Percentiles rank a stretch among this genome's conserved stretches.
phyloP scores from a whole-genome alignment of 2,329 filamentous ascomycete species.

The Epichloe glyceriae region DNA sequence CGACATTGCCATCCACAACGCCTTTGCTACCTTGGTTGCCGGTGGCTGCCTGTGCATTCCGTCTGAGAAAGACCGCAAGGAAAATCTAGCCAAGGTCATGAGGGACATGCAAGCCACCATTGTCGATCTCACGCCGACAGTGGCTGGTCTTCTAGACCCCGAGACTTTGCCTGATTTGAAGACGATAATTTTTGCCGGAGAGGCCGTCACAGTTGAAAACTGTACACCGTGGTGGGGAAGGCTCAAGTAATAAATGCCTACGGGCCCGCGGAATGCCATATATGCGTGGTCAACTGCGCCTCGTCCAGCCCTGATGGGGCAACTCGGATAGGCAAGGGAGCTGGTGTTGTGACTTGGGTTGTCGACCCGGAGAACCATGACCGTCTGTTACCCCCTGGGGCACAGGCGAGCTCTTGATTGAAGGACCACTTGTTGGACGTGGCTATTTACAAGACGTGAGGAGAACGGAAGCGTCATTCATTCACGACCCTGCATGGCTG shows the following conservation, averaged over 20 bases:
- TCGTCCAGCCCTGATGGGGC: slow-evolving; percentile 24
- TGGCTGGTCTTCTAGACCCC: neutral
- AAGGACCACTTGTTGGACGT: neutral
- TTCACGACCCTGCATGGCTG: slow-evolving; percentile 42
- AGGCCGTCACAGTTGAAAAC: neutral
- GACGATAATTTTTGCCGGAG: neutral
- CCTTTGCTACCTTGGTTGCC: slow-evolving; percentile 1
- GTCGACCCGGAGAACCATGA: neutral
- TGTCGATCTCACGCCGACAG: neutral
- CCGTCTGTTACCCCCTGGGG: neutral
- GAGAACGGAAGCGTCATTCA: slow-evolving; percentile 46
- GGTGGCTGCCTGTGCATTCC: slow-evolving; percentile 8
- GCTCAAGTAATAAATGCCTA: neutral
- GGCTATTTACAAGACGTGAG: slow-evolving; percentile 8
- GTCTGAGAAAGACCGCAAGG: slow-evolving; percentile 1
- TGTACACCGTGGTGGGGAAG: neutral
- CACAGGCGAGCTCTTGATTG: slow-evolving; percentile 1
- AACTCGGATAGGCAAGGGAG: neutral
- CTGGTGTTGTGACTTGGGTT: neutral
- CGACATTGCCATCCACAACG: slow-evolving; percentile 3
- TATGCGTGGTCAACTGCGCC: too few species aligned
- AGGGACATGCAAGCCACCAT: neutral
- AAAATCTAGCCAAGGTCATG: neutral
- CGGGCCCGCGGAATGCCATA: slow-evolving; percentile 1
- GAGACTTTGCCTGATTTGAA: neutral